phyloP scores from a whole-genome alignment of 2,329 filamentous ascomycete species.

The Pestalotiopsis sp. region DNA sequence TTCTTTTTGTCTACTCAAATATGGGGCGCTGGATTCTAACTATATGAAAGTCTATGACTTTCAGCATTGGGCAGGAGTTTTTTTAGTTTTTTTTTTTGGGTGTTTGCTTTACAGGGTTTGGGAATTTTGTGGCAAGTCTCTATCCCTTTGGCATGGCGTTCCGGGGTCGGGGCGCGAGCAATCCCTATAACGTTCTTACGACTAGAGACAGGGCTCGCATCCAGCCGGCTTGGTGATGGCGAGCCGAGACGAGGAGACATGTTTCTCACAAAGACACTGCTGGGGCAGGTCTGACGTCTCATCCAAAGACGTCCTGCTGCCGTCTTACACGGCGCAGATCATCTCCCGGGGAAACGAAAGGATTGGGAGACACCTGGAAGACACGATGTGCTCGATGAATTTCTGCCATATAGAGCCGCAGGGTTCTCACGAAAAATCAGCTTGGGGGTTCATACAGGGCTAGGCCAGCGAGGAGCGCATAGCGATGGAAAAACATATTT shows the following conservation, averaged over 20 bases:
- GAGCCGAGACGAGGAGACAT: background rate
- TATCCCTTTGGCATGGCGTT: slow-evolving; percentile 29
- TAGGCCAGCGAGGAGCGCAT: background rate
- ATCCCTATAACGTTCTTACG: slow-evolving; percentile 23
- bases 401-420: background rate
- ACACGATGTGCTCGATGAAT: background rate
- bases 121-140: slow-evolving; percentile 15
- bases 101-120: slow-evolving; percentile 1
- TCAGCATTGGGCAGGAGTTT: slow-evolving; percentile 17
- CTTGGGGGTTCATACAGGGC: background rate
- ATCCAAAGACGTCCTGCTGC: background rate
- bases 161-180: slow-evolving; percentile 20
- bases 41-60: slow-evolving; percentile 10
- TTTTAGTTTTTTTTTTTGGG: background rate
- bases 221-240: background rate
- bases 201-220: slow-evolving; percentile 15
- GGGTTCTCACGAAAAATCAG: background rate
- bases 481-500: background rate
- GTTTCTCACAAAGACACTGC: background rate
- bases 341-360: background rate
- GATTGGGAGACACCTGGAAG: background rate
- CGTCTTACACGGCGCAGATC: background rate
- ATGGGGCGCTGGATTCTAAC: slow-evolving; percentile 10
- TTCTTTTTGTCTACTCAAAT: slow-evolving; percentile 16
- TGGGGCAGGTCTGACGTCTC: background rate